These are phyloP conservation scores for Polytrichum formosum DNA, from an alignment of 225 moss, liverwort and hornwort genomes.

Conservation along the genomic window DNA sequence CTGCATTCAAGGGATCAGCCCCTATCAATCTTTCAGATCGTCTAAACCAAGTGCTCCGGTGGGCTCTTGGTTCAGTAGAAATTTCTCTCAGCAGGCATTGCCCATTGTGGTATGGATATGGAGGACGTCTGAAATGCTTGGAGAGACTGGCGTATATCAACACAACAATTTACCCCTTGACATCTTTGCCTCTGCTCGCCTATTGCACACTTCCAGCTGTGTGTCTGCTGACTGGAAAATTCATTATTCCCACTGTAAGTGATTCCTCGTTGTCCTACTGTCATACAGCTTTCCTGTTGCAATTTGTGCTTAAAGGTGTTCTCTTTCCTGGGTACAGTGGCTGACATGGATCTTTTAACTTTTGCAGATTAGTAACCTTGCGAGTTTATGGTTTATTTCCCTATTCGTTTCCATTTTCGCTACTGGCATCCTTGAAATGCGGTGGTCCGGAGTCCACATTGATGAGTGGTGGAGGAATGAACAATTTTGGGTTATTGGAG, in stretches of 20 bases:
- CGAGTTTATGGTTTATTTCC: constrained; percentile 81
- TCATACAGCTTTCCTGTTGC: not conserved
- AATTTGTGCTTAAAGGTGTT: not conserved
- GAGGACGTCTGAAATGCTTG: constrained; percentile 81
- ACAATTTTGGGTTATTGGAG: constrained; percentile 98
- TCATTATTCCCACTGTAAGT: constrained; percentile 89
- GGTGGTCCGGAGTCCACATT: constrained; percentile 88
- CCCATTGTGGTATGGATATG: constrained; percentile 89
- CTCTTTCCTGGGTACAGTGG: not conserved
- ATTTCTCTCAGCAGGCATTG: constrained; percentile 93
- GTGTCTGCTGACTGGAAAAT: constrained; percentile 89
- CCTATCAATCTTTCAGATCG: constrained; percentile 99
- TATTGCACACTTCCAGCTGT: constrained; percentile 92
- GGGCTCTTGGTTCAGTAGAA: constrained; percentile 92
- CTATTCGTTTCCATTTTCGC: constrained; percentile 89
- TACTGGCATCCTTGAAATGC: constrained; percentile 88
- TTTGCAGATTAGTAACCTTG: constrained; percentile 87
- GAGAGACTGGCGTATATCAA: constrained; percentile 92
- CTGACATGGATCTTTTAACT: too few species aligned
- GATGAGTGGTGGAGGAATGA: constrained; percentile 99
- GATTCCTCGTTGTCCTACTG: not conserved
- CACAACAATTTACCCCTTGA: constrained; percentile 85
- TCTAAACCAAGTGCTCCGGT: constrained; percentile 90
- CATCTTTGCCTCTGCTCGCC: constrained; percentile 83
- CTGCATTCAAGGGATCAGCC: constrained; percentile 97